Evolutionary conservation across 805 yeast species (phyloP).

Genomic region (Cyberlindnera saturnus): DNA sequence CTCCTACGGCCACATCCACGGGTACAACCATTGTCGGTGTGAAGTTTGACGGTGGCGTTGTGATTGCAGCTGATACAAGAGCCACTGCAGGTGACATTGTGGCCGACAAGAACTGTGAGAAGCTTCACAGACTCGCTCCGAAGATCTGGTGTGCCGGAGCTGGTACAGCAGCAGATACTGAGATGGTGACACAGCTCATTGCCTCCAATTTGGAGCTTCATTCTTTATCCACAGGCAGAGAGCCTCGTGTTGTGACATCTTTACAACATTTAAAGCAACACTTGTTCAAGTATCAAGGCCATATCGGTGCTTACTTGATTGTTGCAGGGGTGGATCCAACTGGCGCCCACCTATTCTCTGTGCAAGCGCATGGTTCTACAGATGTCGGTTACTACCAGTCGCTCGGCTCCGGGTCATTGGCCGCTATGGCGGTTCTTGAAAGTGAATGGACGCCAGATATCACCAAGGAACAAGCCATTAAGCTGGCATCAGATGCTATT

Average conservation of each 20-base stretch:
- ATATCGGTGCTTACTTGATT: constrained; percentile 93
- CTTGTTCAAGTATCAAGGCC: constrained; percentile 94
- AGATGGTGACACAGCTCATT: constrained; percentile 92
- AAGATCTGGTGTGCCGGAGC: constrained; percentile 99
- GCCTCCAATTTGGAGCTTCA: constrained; percentile 89
- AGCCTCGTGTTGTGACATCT: constrained; percentile 91
- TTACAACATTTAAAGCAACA: constrained; percentile 92
- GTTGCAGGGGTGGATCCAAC: constrained; percentile 98
- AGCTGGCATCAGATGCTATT: constrained; percentile 85
- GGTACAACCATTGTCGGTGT: constrained; percentile 99
- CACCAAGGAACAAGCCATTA: constrained; percentile 85
- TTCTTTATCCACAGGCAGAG: constrained; percentile 72
- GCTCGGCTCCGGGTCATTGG: constrained; percentile 93
- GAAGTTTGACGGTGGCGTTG: constrained; percentile 87
- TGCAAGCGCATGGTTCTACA: constrained; percentile 97
- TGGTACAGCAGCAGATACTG: constrained; percentile 99
- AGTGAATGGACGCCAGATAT: constrained; percentile 76
- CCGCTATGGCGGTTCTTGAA: constrained; percentile 97
- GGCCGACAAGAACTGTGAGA: constrained; percentile 97
- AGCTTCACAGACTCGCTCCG: constrained; percentile 84
- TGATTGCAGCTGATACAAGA: constrained; percentile 97
- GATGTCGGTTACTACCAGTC: constrained; percentile 93
- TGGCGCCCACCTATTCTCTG: constrained; percentile 86
- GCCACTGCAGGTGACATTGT: constrained; percentile 96
- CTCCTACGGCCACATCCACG: constrained; percentile 90